Percentiles rank a stretch among this genome's conserved stretches.
phyloP scores from a whole-genome alignment of 371 early-diverging fungal species.

The Funneliformis caledonium region DNA sequence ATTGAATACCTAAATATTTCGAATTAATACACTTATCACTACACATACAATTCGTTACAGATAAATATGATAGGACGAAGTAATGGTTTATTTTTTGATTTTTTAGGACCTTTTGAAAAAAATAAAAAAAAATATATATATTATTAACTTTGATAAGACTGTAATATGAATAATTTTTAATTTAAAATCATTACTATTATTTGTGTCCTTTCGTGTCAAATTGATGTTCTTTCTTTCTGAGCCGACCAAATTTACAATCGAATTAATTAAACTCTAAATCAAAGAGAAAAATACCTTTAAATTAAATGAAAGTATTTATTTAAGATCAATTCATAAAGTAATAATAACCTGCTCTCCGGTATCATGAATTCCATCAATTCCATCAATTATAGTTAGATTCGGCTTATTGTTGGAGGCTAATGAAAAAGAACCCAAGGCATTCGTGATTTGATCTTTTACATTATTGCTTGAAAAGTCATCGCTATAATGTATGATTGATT shows the following conservation, averaged over 20 bases:
- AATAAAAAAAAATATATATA: not conserved
- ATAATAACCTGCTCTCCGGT: constrained; percentile 58
- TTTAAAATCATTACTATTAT: constrained; percentile 27
- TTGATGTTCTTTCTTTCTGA: not conserved
- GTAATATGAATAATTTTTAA: not conserved
- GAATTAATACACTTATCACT: constrained; percentile 31
- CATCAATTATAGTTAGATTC: constrained; percentile 91
- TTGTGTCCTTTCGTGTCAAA: constrained; percentile 15
- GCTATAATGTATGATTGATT: constrained; percentile 51
- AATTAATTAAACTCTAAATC: constrained; percentile 74
- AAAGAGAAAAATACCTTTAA: not conserved
- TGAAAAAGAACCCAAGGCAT: constrained; percentile 80
- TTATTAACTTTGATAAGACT: not conserved
- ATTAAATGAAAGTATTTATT: too few relatives aligned
- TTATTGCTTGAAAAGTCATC: constrained; percentile 91
- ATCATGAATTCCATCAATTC: constrained; percentile 93
- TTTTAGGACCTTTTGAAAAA: constrained; percentile 41
- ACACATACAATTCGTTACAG: constrained; percentile 89
- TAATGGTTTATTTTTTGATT: constrained; percentile 58
- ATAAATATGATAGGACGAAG: constrained; percentile 96
- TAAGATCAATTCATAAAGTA: not conserved
- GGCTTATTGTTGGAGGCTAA: constrained; percentile 71
- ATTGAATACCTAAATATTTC: not conserved
- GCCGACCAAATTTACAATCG: constrained; percentile 63
- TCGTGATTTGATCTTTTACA: constrained; percentile 72